Evolutionary conservation across 179 eudicot genomes (phyloP).

Genomic region (Actinidia polygama): DNA sequence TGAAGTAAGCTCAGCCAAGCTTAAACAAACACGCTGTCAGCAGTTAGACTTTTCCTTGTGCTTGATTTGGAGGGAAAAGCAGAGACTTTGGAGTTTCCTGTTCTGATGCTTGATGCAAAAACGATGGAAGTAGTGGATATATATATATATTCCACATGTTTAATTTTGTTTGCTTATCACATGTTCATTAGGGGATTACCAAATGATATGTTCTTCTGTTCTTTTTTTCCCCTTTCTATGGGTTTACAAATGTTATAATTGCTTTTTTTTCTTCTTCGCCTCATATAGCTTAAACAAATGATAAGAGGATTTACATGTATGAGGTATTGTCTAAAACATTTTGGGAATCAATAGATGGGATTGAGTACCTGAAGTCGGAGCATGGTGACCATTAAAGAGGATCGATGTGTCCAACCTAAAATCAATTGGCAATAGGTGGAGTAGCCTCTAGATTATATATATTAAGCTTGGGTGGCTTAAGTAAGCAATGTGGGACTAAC

Average conservation of each 20-base stretch:
- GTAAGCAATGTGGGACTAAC: no score
- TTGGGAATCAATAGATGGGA: neutral
- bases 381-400: neutral
- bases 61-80: conserved; percentile 99
- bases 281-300: neutral
- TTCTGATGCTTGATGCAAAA: conserved; percentile 74
- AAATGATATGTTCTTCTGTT: neutral
- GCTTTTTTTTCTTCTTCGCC: neutral
- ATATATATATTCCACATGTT: conserved; percentile 97
- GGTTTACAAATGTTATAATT: neutral
- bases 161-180: neutral
- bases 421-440: no score
- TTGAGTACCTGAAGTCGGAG: neutral
- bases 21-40: conserved; percentile 46
- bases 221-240: neutral
- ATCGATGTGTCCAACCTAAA: no score
- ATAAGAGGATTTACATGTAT: neutral
- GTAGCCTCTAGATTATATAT: no score
- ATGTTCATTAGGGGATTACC: neutral
- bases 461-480: no score
- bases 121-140: conserved; percentile 72
- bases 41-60: conserved; percentile 74
- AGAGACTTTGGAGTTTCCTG: conserved; percentile 97
- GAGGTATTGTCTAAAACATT: neutral
- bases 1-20: conserved; percentile 32